phyloP scores from a whole-genome alignment of 345 rosid genomes.

The Euclidium syriacum region DNA sequence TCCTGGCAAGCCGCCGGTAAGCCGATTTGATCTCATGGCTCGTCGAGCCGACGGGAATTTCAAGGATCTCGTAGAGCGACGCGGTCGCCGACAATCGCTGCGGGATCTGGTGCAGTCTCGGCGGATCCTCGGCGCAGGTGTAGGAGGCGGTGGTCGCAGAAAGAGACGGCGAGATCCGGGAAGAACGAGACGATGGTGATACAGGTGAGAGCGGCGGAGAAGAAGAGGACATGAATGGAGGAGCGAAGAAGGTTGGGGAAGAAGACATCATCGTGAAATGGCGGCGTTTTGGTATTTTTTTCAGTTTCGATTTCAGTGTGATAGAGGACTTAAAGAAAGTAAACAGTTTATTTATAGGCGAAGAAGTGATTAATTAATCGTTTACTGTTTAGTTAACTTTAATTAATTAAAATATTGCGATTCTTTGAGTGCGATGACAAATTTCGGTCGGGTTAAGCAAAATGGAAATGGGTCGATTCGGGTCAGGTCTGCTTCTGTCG shows the following conservation, averaged over 20 bases:
- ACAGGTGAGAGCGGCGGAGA: constrained; percentile 25
- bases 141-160: constrained; percentile 20
- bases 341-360: no score
- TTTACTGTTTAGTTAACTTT: background rate
- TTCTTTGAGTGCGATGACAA: background rate
- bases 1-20: constrained; percentile 69
- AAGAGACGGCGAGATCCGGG: constrained; percentile 12
- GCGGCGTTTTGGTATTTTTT: background rate
- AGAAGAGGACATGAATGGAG: constrained; percentile 11
- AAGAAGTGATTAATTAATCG: no score
- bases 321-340: background rate
- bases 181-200: constrained; percentile 7
- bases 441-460: background rate
- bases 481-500: no score
- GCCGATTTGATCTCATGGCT: constrained; percentile 76
- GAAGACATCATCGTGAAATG: constrained; percentile 38
- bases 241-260: constrained; percentile 21
- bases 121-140: constrained; percentile 17
- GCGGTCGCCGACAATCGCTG: constrained; percentile 27
- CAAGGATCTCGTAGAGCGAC: constrained; percentile 67
- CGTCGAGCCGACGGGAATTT: constrained; percentile 53
- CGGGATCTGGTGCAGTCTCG: constrained; percentile 22
- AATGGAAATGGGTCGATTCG: background rate
- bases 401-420: background rate
- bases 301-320: background rate